A percentile compares a stretch with the other conserved stretches of the same genome.
Conservation (phyloP, 192 early-diverging fungal species). For the Chytriomyces confervae region DNA sequence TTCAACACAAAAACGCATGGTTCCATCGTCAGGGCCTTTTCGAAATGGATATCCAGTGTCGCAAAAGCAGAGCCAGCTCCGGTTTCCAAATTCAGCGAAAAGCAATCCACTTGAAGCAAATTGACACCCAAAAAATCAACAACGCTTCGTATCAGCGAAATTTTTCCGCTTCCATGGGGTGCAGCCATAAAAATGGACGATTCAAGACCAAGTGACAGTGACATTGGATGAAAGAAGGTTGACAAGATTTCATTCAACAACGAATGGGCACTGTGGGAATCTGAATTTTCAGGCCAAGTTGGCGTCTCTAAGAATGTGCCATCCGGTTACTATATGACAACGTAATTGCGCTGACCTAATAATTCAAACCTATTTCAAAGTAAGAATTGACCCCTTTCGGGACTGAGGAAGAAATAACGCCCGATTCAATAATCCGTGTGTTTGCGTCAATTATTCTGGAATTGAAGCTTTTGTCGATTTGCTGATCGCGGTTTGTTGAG, state of each 20-base stretch:
- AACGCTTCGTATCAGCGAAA: constrained; percentile 66
- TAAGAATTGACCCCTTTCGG: constrained; percentile 37
- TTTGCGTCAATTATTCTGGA: constrained; percentile 53
- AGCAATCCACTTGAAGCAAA: constrained; percentile 75
- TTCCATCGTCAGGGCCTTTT: constrained; percentile 75
- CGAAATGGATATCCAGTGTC: constrained; percentile 73
- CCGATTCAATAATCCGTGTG: constrained; percentile 70
- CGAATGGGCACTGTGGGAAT: neutral
- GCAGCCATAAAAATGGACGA: constrained; percentile 81
- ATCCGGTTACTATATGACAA: neutral
- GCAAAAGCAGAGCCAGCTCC: constrained; percentile 78
- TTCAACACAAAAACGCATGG: constrained; percentile 87
- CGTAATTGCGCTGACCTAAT: neutral
- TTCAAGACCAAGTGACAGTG: constrained; percentile 67
- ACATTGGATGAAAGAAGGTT: constrained; percentile 72
- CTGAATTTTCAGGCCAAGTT: neutral
- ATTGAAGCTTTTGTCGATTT: constrained; percentile 22
- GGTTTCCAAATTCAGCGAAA: constrained; percentile 76
- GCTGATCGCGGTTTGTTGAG: constrained; percentile 17
- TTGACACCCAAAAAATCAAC: constrained; percentile 79
- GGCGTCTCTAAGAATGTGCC: neutral
- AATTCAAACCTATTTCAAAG: constrained; percentile 16
- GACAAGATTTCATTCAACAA: constrained; percentile 22
- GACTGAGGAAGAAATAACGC: constrained; percentile 64
- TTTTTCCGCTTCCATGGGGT: constrained; percentile 83